Evolutionary conservation across 2,329 filamentous ascomycete species (phyloP), one percentile per base, ranked within the genome.

Genomic region (Endoconidiophora polonica): DNA sequence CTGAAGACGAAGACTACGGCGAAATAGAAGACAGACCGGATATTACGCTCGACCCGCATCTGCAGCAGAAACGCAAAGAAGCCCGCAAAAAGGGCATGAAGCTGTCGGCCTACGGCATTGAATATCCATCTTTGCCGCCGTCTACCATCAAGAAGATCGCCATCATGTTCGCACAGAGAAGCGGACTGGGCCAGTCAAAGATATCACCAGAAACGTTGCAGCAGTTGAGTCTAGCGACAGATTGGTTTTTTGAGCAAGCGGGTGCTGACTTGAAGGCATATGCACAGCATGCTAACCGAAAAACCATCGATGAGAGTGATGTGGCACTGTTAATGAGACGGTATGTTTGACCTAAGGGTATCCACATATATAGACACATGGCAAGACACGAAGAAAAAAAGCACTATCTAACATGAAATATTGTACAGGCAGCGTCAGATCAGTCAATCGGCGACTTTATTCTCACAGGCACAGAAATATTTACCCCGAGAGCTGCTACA

Each of bases 171-270:
- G 74, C 82, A 18, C 77, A 79, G 57, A 76, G 76, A 3, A 76
- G 79, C 42, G 78, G 79, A 18, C 68, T 73, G 7, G 73, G 73
- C 57, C 85, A 81, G 57, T 68, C 76, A 4, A 84, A 81, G 56
- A 74, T 94, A 44, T 78, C 73, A 52, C 77, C 82, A 43, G 84
- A 91, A 47, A 80, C 83, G 1, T 66, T 94, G 37, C 73, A 75
- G 26, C 81, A 81, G 3, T 77, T 94, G 49, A 79, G 81, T 58
- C 81, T 86, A 60, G 85, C 86, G 1, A 84, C 84, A 2, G 85
- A 93, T 54, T 91, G 86, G 82, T 94, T 87, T 63, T 94, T 94
- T 61, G 86, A 93, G 65, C 87, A 94, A 63, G 68, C 84, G 2
- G 79, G 83, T 44, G 83, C 87, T 54, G 86, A 94, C 60, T 66